Conservation (phyloP, 805 yeast genomes). For the Groenewaldozyma salmanticensis region DNA sequence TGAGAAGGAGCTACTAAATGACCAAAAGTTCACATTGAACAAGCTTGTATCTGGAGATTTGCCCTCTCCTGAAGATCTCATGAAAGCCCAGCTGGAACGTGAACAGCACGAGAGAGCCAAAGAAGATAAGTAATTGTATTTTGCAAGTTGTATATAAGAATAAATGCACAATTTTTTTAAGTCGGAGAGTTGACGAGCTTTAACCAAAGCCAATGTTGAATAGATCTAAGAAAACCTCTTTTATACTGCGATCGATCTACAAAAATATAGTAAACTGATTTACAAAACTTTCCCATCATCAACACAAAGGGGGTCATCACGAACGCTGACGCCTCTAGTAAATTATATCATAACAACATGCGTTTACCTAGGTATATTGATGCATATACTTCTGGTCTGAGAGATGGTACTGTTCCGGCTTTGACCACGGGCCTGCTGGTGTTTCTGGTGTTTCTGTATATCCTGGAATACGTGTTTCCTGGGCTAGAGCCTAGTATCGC, state of each 20-base stretch:
- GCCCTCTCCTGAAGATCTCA: conserved; percentile 28
- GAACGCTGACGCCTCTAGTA: too few relatives aligned
- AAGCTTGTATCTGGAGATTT: conserved; percentile 69
- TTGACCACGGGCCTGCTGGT: conserved; percentile 17
- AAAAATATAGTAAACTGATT: too few relatives aligned
- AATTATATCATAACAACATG: too few relatives aligned
- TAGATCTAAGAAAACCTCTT: too few relatives aligned
- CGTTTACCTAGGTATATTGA: too few relatives aligned
- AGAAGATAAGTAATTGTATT: neutral
- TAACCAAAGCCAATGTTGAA: too few relatives aligned
- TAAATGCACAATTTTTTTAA: neutral
- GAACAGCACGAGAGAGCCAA: conserved; percentile 3
- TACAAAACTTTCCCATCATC: too few relatives aligned
- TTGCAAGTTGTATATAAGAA: neutral
- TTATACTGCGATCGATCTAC: too few relatives aligned
- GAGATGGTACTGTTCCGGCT: conserved; percentile 23
- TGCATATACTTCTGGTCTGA: too few relatives aligned
- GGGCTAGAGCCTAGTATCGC: conserved; percentile 32
- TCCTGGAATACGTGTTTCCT: conserved; percentile 10
- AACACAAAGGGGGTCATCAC: too few relatives aligned
- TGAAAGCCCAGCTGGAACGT: conserved; percentile 15
- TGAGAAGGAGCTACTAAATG: conserved; percentile 67
- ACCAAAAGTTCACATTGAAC: conserved; percentile 74
- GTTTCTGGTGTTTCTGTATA: conserved; percentile 12
- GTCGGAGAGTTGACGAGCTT: neutral